phyloP scores from a whole-genome alignment of 495 filamentous ascomycete genomes.

The Trypethelium eluteriae region DNA sequence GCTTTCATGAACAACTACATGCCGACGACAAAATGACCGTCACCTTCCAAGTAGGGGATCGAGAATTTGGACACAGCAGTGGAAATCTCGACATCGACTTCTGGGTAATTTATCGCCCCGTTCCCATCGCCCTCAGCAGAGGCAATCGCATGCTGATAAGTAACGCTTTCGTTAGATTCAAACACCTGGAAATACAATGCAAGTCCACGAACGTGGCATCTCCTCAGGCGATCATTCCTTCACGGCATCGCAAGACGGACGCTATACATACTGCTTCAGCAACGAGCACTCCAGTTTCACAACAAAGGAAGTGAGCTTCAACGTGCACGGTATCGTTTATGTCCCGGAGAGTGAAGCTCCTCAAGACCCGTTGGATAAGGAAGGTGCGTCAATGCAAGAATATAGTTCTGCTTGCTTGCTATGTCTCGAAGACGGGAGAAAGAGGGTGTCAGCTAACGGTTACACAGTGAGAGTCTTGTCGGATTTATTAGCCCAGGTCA shows the following conservation, averaged over 20 bases:
- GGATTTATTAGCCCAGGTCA: conserved; percentile 80
- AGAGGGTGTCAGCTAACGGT: conserved; percentile 13
- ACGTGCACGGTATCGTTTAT: conserved; percentile 97
- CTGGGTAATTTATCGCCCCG: conserved; percentile 59
- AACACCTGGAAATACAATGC: conserved; percentile 65
- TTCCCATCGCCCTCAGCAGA: background rate
- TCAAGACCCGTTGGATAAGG: conserved; percentile 81
- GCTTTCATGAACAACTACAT: conserved; percentile 92
- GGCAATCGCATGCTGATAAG: conserved; percentile 11
- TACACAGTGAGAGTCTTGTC: conserved; percentile 71
- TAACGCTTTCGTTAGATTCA: conserved; percentile 56
- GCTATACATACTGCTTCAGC: conserved; percentile 95
- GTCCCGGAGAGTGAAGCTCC: conserved; percentile 78
- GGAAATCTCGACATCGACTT: conserved; percentile 96
- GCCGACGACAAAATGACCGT: conserved; percentile 96
- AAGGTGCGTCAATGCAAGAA: conserved; percentile 49
- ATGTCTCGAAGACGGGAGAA: background rate
- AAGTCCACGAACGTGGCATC: conserved; percentile 66
- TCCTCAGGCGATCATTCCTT: conserved; percentile 93
- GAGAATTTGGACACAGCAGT: conserved; percentile 79
- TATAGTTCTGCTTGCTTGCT: background rate
- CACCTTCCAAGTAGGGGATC: conserved; percentile 93
- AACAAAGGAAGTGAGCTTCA: conserved; percentile 96
- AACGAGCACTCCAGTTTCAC: conserved; percentile 91
- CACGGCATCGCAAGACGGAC: conserved; percentile 73